phyloP scores from a whole-genome alignment of 2,329 filamentous ascomycete species.

The Arachnopeziza araneosa region DNA sequence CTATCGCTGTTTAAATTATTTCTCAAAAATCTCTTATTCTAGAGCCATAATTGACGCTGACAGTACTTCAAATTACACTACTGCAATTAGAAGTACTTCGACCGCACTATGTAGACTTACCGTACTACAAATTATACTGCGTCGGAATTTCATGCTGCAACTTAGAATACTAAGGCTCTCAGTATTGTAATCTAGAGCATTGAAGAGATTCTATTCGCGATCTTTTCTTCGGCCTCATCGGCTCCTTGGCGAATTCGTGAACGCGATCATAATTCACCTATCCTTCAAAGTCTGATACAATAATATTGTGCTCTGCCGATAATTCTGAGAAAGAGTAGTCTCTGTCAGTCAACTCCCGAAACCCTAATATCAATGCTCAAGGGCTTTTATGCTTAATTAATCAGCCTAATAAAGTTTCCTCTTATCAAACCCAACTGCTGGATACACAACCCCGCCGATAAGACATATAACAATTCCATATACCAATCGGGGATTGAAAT shows the following conservation, averaged over 20 bases:
- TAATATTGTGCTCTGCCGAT: background rate
- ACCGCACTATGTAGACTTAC: too few species aligned
- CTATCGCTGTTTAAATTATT: too few species aligned
- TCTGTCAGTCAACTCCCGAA: background rate
- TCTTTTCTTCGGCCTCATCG: background rate
- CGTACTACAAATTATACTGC: too few species aligned
- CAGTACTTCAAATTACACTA: too few species aligned
- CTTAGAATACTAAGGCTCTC: too few species aligned
- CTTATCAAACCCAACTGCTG: background rate
- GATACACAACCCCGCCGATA: background rate
- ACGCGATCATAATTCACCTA: background rate
- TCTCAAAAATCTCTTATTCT: too few species aligned
- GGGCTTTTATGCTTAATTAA: background rate
- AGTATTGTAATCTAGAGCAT: too few species aligned
- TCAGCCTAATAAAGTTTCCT: background rate
- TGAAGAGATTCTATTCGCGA: background rate
- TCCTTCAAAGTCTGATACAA: background rate
- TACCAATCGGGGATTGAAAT: background rate
- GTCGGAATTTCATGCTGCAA: too few species aligned
- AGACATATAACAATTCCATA: background rate
- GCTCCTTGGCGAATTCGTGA: background rate
- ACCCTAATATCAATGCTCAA: background rate
- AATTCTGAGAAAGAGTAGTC: background rate
- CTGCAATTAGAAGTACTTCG: too few species aligned
- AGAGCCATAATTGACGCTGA: too few species aligned